phyloP scores from a whole-genome alignment of 352 stramenopile species.

The Globisporangium splendens region DNA sequence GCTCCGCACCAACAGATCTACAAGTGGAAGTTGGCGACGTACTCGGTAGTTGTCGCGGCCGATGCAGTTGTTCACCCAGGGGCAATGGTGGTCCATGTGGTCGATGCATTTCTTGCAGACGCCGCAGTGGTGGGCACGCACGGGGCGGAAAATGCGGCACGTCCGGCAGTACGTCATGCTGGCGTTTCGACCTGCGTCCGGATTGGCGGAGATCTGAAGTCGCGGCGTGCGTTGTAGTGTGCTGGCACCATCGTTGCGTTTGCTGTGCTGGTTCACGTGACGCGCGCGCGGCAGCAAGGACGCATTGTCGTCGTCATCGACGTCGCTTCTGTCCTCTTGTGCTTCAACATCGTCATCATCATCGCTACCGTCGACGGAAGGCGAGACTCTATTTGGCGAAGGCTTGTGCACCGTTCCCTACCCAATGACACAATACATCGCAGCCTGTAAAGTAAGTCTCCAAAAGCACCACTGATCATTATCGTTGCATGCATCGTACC shows the following conservation, averaged over 20 bases:
- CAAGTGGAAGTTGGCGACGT: conserved; percentile 7
- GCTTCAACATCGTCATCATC: conserved; percentile 16
- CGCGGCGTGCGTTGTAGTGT: conserved; percentile 12
- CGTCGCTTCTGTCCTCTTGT: conserved; percentile 9
- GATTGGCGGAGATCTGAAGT: conserved; percentile 23
- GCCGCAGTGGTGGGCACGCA: conserved; percentile 58
- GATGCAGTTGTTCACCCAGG: conserved; percentile 98
- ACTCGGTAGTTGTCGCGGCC: conserved; percentile 95
- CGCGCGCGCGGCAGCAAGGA: conserved; percentile 27
- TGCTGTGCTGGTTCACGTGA: neutral
- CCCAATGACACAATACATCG: neutral
- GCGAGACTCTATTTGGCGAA: conserved; percentile 2
- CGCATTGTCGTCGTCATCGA: neutral
- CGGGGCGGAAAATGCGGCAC: conserved; percentile 47
- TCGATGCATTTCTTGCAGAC: conserved; percentile 91
- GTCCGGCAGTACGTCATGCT: conserved; percentile 42
- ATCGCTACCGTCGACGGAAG: conserved; percentile 14
- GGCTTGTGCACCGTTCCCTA: conserved; percentile 7
- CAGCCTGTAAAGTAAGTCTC: conserved; percentile 1
- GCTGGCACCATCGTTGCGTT: too few species aligned
- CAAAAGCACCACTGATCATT: conserved; percentile 18
- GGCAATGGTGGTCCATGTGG: conserved; percentile 97
- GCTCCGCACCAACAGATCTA: neutral
- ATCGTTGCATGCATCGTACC: conserved; percentile 15
- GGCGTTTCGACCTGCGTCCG: neutral